These are phyloP conservation scores for Sporothrix phasma DNA, from an alignment of 2,329 filamentous ascomycete species.

Conservation along the genomic window DNA sequence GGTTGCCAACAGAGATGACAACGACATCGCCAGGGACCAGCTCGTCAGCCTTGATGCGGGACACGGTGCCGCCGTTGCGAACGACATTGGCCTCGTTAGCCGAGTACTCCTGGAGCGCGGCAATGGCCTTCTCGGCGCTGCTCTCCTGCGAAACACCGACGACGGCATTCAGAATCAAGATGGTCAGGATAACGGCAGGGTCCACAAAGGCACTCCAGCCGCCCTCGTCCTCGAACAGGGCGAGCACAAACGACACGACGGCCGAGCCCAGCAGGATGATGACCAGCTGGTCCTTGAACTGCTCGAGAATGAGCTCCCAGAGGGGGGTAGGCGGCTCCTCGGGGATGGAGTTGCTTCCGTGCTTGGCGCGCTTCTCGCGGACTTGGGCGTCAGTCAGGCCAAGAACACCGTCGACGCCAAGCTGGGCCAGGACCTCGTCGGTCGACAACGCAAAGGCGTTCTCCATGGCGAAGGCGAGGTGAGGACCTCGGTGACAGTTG, in stretches of 20 bases:
- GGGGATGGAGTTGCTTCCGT: conserved; percentile 56
- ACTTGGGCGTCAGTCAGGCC: conserved; percentile 54
- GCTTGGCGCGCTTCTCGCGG: conserved; percentile 41
- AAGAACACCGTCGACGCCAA: conserved; percentile 43
- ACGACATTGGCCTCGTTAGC: conserved; percentile 94
- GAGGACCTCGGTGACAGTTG: background rate
- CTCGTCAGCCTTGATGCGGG: conserved; percentile 88
- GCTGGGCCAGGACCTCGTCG: conserved; percentile 48
- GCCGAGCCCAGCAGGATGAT: conserved; percentile 90
- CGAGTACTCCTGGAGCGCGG: conserved; percentile 95
- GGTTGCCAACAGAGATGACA: conserved; percentile 78
- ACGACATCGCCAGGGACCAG: conserved; percentile 91
- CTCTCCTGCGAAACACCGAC: conserved; percentile 98
- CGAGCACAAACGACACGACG: conserved; percentile 84
- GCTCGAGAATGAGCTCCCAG: conserved; percentile 93
- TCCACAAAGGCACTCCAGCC: conserved; percentile 98
- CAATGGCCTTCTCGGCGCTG: conserved; percentile 96
- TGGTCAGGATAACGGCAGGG: conserved; percentile 89
- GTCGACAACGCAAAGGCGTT: conserved; percentile 50
- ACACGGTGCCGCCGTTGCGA: conserved; percentile 65
- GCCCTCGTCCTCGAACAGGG: conserved; percentile 83
- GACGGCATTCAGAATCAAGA: conserved; percentile 90
- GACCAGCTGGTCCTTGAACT: conserved; percentile 98
- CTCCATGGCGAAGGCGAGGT: conserved; percentile 39
- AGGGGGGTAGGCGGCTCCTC: conserved; percentile 94